Percentiles rank a stretch among this genome's conserved stretches.
Evolutionary conservation across 805 yeast genomes (phyloP).

Genomic region (Yarrowia sp.): DNA sequence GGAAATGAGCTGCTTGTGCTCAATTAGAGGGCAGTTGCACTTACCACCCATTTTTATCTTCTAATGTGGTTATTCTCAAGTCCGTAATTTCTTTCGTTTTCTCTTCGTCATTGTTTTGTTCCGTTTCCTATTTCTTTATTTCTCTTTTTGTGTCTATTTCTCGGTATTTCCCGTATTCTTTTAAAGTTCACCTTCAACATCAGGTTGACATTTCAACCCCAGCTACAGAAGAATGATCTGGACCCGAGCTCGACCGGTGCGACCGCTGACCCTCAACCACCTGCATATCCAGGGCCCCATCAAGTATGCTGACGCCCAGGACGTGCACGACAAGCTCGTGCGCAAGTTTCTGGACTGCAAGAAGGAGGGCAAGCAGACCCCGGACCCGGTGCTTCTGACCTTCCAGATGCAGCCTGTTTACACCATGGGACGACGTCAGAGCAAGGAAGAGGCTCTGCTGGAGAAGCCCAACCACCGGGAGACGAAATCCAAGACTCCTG

Average conservation of each 20-base stretch:
- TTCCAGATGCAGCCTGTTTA: slow-evolving; percentile 87
- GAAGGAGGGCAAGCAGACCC: slow-evolving; percentile 14
- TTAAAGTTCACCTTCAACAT: neutral
- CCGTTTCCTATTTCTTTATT: too few relatives aligned
- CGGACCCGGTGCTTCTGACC: slow-evolving; percentile 72
- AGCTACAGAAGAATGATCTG: slow-evolving; percentile 16
- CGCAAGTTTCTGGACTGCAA: slow-evolving; percentile 39
- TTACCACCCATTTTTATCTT: too few relatives aligned
- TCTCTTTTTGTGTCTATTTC: too few relatives aligned
- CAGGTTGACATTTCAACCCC: neutral
- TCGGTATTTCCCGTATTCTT: too few relatives aligned
- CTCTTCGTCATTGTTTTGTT: too few relatives aligned
- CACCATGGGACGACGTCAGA: slow-evolving; percentile 90
- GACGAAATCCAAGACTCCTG: slow-evolving; percentile 45
- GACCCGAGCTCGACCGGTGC: slow-evolving; percentile 36
- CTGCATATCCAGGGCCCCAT: slow-evolving; percentile 31
- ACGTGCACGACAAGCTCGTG: slow-evolving; percentile 29
- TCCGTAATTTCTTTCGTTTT: too few relatives aligned
- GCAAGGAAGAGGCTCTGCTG: slow-evolving; percentile 51
- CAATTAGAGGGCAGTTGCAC: too few relatives aligned
- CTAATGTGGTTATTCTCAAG: too few relatives aligned
- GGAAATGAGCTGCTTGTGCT: too few relatives aligned
- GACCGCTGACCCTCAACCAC: slow-evolving; percentile 32
- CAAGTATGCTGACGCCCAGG: slow-evolving; percentile 36
- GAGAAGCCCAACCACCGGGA: slow-evolving; percentile 47